Evolutionary conservation across 139 green algal species (phyloP).

Genomic region (Haematococcus lacustris): DNA sequence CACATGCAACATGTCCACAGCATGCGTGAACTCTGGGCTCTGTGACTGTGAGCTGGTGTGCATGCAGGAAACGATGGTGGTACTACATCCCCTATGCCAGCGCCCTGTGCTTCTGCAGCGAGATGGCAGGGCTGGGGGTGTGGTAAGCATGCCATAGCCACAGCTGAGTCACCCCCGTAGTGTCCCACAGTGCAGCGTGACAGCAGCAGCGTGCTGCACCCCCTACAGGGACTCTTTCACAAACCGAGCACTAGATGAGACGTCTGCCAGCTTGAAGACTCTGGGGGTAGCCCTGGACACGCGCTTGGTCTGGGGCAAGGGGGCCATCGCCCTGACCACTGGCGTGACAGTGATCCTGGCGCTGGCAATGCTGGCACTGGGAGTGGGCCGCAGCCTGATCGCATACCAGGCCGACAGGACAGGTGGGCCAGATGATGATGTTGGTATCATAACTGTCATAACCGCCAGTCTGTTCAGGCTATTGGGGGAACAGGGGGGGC

Average conservation of each 20-base stretch:
- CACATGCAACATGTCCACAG: too few relatives aligned
- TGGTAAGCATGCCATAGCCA: neutral
- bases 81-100: neutral
- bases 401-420: slow-evolving; percentile 3
- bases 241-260: neutral
- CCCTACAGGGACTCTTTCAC: neutral
- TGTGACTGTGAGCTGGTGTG: neutral
- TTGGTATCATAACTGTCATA: too few relatives aligned
- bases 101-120: neutral
- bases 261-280: neutral
- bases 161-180: neutral
- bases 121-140: neutral
- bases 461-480: too few relatives aligned
- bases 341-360: neutral
- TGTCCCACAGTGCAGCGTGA: neutral
- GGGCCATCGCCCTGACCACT: neutral
- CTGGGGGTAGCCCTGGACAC: neutral
- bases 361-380: slow-evolving; percentile 4
- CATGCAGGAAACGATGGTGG: neutral
- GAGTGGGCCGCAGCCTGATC: neutral
- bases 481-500: too few relatives aligned
- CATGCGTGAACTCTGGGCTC: too few relatives aligned
- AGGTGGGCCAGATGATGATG: too few relatives aligned
- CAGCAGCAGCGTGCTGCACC: neutral
- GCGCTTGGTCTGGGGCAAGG: neutral